Conservation (phyloP, 2,329 filamentous ascomycete species). For the Thelonectria rubi region DNA sequence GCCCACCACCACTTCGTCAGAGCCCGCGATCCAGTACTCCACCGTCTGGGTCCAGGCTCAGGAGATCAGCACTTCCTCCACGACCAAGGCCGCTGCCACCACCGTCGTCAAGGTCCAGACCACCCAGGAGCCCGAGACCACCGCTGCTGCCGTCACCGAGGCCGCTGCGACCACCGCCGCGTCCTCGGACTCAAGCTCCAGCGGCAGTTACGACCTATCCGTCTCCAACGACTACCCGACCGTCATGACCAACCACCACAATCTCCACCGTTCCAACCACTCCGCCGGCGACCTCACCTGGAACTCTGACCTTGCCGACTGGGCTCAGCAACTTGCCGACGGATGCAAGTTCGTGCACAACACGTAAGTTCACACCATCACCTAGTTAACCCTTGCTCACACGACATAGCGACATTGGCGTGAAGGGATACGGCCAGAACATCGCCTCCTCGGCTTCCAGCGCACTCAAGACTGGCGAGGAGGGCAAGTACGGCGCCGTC, state of each 20-base stretch:
- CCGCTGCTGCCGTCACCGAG: background rate
- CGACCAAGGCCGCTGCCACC: background rate
- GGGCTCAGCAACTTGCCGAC: slow-evolving; percentile 70
- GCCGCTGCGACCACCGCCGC: background rate
- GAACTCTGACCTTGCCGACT: slow-evolving; percentile 69
- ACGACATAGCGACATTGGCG: slow-evolving; percentile 59
- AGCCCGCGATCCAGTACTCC: slow-evolving; percentile 3
- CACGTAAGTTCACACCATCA: slow-evolving; percentile 62
- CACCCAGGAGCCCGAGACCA: slow-evolving; percentile 5
- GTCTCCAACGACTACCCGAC: slow-evolving; percentile 45
- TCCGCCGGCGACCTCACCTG: slow-evolving; percentile 72
- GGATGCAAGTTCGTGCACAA: slow-evolving; percentile 80
- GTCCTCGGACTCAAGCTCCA: slow-evolving; percentile 16
- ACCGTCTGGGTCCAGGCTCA: slow-evolving; percentile 7
- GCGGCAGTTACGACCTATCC: slow-evolving; percentile 17
- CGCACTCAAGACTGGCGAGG: slow-evolving; percentile 44
- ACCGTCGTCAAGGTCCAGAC: background rate
- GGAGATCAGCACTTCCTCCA: background rate
- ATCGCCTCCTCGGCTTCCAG: slow-evolving; percentile 72
- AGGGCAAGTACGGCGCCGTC: slow-evolving; percentile 66
- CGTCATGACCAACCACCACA: slow-evolving; percentile 76
- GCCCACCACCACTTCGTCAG: slow-evolving; percentile 8
- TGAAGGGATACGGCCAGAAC: slow-evolving; percentile 87
- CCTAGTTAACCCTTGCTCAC: slow-evolving; percentile 45
- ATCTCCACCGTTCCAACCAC: slow-evolving; percentile 86